Evolutionary conservation across 2,329 filamentous ascomycete species (phyloP).

Genomic region (Fonsecaea monophora): DNA sequence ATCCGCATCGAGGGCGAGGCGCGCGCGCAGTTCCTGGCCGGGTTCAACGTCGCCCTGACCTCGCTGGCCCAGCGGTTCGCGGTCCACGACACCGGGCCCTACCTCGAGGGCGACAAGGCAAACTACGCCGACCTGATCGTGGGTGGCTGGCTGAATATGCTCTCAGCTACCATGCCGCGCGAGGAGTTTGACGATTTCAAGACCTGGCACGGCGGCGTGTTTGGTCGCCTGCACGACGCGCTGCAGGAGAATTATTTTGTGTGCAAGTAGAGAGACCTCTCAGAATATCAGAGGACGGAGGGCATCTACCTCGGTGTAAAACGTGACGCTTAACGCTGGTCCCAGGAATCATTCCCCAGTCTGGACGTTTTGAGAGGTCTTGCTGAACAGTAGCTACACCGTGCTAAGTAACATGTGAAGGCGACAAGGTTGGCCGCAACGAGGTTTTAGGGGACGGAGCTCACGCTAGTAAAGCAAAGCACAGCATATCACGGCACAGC

Average conservation of each 20-base stretch:
- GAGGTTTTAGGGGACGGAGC: too few species aligned
- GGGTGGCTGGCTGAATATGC: conserved; percentile 12
- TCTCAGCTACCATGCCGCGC: neutral
- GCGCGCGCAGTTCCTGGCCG: neutral
- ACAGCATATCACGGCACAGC: too few species aligned
- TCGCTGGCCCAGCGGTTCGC: neutral
- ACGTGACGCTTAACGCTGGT: too few species aligned
- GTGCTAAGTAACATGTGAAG: too few species aligned
- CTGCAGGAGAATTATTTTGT: neutral
- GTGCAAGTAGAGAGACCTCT: neutral
- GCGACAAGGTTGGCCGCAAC: too few species aligned
- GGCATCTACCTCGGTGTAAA: too few species aligned
- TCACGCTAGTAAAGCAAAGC: too few species aligned
- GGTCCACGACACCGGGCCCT: neutral
- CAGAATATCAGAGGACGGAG: too few species aligned
- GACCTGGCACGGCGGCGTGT: neutral
- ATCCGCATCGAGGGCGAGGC: neutral
- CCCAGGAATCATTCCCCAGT: too few species aligned
- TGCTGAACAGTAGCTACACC: too few species aligned
- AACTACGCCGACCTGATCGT: conserved; percentile 4
- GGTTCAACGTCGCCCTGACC: neutral
- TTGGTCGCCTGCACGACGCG: neutral
- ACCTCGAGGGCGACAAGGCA: neutral
- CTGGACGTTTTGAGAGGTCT: too few species aligned
- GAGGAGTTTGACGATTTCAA: neutral